These are phyloP conservation scores for Daldinia grandis DNA, from an alignment of 495 filamentous ascomycete genomes.

Conservation along the genomic window DNA sequence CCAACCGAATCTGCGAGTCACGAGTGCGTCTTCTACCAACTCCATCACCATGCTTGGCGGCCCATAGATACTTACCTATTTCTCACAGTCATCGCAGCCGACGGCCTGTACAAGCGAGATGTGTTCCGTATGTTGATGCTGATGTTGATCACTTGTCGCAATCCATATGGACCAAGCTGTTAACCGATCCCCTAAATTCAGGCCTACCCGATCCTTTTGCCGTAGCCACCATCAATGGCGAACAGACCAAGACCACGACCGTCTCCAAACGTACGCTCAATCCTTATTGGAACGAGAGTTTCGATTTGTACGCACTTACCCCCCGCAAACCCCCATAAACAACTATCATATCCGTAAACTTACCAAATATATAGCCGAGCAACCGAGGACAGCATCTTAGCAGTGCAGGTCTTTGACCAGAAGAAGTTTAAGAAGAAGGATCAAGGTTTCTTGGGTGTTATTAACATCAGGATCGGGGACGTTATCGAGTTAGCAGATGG, in stretches of 20 bases:
- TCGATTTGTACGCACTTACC: slow-evolving; percentile 79
- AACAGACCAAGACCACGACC: slow-evolving; percentile 93
- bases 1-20: slow-evolving; percentile 71
- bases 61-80: slow-evolving; percentile 18
- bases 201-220: slow-evolving; percentile 98
- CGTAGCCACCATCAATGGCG: slow-evolving; percentile 93
- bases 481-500: slow-evolving; percentile 88
- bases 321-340: not conserved
- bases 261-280: slow-evolving; percentile 98
- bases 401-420: slow-evolving; percentile 98
- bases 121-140: slow-evolving; percentile 80
- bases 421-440: slow-evolving; percentile 99
- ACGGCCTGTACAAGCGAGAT: slow-evolving; percentile 98
- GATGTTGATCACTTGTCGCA: slow-evolving; percentile 28
- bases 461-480: slow-evolving; percentile 94
- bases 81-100: slow-evolving; percentile 90
- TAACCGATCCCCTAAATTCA: slow-evolving; percentile 51
- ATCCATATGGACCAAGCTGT: slow-evolving; percentile 21
- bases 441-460: slow-evolving; percentile 96
- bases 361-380: slow-evolving; percentile 68
- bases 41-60: not conserved
- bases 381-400: slow-evolving; percentile 93
- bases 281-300: slow-evolving; percentile 99
- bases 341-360: slow-evolving; percentile 31
- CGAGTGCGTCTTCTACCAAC: slow-evolving; percentile 59